Base-by-base conservation (phyloP, 495 filamentous ascomycete genomes). In the Podospora conica region DNA sequence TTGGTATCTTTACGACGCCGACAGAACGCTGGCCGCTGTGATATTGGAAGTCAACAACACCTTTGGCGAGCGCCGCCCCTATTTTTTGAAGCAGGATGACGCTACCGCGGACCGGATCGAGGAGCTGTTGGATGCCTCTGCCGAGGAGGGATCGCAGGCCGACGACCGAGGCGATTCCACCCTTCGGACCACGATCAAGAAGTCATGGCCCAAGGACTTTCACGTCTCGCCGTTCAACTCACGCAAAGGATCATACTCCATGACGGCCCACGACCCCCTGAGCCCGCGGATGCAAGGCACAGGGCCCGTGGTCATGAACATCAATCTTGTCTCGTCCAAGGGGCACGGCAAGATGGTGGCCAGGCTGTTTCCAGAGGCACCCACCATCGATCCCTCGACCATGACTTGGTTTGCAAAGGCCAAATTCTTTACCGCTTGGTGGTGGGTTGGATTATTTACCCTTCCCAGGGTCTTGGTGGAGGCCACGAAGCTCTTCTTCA, bases 1-100 rank as follows among this genome's bases (percentile, higher is more conserved):
- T 75, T 94, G 90, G 87, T 92, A 93, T 67, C 79, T 94, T 9
- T 93, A 94, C 71, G 82, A 82, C 22, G 66, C 77, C 7, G 70
- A 83, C 4, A 79, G 82, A 60, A 76, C 81, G n/a, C 80, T 94
- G 28, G 81, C 82, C 54, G 85, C 86, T 25, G 83, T 92, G 74
- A 83, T 94, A 40, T 68, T 91, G 18, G 91, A 93, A 70, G 88
- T 93, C 54, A 91, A 91, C 71, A 92, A 93, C 67, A 92, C 88
- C 0, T 92, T 91, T 71, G 85, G 83, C 62, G 90, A 93, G 75
- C 85, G 88, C 61, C 80, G 88, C 20, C 85, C 86, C 70, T 89
- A 90, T 69, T 79, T 85, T 25, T 71, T 87, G 66, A 74, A 79
- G 55, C 69, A 69, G 48, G 71, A 78, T 54, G 66, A 74, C 53